Evolutionary conservation across 2,329 filamentous ascomycete genomes (phyloP).

Genomic region (Neonectria faginata): DNA sequence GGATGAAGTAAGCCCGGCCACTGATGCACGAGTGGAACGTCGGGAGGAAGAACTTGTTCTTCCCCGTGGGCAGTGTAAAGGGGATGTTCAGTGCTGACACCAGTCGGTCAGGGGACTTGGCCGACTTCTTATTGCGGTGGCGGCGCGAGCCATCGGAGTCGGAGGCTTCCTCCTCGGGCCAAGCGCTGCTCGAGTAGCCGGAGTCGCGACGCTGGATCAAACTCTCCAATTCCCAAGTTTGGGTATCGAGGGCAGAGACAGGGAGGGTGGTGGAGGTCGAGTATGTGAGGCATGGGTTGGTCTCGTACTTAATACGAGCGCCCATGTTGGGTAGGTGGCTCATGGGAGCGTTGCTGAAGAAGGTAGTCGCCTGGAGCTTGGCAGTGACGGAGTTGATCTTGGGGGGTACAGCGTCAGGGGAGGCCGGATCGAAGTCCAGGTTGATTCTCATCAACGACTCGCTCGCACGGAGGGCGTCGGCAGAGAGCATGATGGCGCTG

Average conservation of each 20-base stretch:
- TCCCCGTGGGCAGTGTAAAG: slow-evolving; percentile 59
- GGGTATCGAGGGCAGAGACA: slow-evolving; percentile 49
- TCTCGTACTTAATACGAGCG: slow-evolving; percentile 54
- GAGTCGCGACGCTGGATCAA: slow-evolving; percentile 60
- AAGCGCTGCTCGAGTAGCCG: slow-evolving; percentile 61
- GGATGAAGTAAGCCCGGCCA: slow-evolving; percentile 66
- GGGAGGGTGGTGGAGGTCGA: slow-evolving; percentile 58
- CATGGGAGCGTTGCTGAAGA: slow-evolving; percentile 61
- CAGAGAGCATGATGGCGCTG: slow-evolving; percentile 60
- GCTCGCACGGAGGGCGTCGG: slow-evolving; percentile 59
- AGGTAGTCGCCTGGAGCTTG: slow-evolving; percentile 66
- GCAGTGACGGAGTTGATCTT: slow-evolving; percentile 61
- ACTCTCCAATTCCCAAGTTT: slow-evolving; percentile 57
- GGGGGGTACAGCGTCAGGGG: slow-evolving; percentile 58
- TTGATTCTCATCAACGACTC: slow-evolving; percentile 58
- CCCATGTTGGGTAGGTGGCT: slow-evolving; percentile 63
- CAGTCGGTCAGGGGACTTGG: slow-evolving; percentile 53
- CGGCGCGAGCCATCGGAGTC: slow-evolving; percentile 49
- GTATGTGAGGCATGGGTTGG: slow-evolving; percentile 60
- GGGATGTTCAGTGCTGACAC: slow-evolving; percentile 60
- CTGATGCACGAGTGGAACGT: slow-evolving; percentile 70
- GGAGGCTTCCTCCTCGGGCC: slow-evolving; percentile 50
- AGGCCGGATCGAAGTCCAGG: slow-evolving; percentile 61
- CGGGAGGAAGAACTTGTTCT: slow-evolving; percentile 65
- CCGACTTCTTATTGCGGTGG: slow-evolving; percentile 40